These are phyloP conservation scores for Globisporangium spinosum DNA, from an alignment of 352 stramenopile species.

Conservation along the genomic window DNA sequence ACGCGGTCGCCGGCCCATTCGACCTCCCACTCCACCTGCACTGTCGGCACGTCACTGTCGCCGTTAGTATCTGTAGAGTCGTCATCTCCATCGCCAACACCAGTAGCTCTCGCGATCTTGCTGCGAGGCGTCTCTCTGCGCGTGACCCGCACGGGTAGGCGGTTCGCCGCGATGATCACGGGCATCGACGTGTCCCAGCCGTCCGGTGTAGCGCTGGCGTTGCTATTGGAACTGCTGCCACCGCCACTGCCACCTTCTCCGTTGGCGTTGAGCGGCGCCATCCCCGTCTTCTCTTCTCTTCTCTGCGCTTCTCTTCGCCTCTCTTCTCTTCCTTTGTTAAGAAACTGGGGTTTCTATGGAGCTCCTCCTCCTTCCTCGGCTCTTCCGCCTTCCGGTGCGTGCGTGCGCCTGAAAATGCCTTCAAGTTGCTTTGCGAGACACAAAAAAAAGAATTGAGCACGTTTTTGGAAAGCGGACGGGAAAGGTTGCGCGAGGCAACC, in stretches of 20 bases:
- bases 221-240: neutral
- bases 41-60: neutral
- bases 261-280: neutral
- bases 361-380: neutral
- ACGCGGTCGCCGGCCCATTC: constrained; percentile 74
- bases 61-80: neutral
- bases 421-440: constrained; percentile 5
- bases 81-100: too few species aligned
- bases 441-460: neutral
- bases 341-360: neutral
- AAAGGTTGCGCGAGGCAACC: neutral
- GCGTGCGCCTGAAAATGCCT: neutral
- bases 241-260: too few species aligned
- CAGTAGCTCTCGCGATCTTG: neutral
- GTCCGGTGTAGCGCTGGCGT: constrained; percentile 13
- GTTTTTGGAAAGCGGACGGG: constrained; percentile 1
- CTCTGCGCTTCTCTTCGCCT: neutral
- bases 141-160: constrained; percentile 49
- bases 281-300: neutral
- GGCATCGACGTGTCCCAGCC: constrained; percentile 52
- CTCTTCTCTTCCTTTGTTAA: neutral
- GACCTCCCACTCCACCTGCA: constrained; percentile 34
- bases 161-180: constrained; percentile 73
- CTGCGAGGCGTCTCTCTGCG: constrained; percentile 1
- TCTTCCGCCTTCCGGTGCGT: too few species aligned